Evolutionary conservation across 75 land plant genomes (phyloP).

Genomic region (Ceratopteris richardii): DNA sequence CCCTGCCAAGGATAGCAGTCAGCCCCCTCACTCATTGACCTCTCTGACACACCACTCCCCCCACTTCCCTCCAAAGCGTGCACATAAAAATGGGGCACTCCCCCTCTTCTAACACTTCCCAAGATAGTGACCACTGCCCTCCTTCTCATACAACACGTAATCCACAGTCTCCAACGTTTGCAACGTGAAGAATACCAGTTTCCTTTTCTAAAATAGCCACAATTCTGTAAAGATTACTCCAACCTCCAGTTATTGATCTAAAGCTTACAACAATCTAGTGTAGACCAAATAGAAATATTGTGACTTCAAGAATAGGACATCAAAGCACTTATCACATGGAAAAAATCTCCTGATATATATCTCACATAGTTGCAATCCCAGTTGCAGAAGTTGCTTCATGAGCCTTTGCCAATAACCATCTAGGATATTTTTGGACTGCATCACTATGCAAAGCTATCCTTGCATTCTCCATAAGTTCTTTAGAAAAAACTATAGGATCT

Average conservation of each 20-base stretch:
- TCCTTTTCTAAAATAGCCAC: conserved; percentile 70
- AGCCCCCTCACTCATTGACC: too few relatives aligned
- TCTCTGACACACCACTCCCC: too few relatives aligned
- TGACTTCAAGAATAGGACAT: too few relatives aligned
- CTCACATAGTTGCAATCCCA: conserved; percentile 92
- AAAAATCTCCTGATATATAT: background rate
- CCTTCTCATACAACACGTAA: conserved; percentile 67
- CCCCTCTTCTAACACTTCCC: background rate
- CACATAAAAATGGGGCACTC: too few relatives aligned
- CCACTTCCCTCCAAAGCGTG: too few relatives aligned
- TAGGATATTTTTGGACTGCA: conserved; percentile 70
- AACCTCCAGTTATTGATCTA: too few relatives aligned
- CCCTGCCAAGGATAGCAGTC: too few relatives aligned
- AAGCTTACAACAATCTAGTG: too few relatives aligned
- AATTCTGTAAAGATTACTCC: too few relatives aligned
- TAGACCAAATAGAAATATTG: too few relatives aligned
- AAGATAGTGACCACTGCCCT: conserved; percentile 3
- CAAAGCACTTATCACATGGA: too few relatives aligned
- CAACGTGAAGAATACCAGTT: conserved; percentile 64
- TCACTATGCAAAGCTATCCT: conserved; percentile 42
- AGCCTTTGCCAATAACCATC: conserved; percentile 52
- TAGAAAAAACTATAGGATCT: conserved; percentile 77
- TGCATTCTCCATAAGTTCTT: conserved; percentile 60
- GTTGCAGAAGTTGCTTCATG: conserved; percentile 69
- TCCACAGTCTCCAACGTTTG: conserved; percentile 94